A percentile compares a stretch with the other conserved stretches of the same genome.
These are phyloP conservation scores for Singerocomus rubriflavus DNA, from an alignment of 1,284 basidiomycete genomes.

Conservation along the genomic window DNA sequence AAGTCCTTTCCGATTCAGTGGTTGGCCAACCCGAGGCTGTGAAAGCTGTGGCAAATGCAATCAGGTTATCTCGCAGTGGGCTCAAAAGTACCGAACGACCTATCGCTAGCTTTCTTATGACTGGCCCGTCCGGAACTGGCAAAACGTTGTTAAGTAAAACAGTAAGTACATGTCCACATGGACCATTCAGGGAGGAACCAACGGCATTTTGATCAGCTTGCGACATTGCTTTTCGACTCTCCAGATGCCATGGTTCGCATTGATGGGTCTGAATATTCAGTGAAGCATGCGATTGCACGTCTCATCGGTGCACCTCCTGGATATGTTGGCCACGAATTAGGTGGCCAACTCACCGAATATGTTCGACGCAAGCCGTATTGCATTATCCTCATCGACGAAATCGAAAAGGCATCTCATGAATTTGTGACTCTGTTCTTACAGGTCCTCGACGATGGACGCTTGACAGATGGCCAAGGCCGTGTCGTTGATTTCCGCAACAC, in stretches of 20 bases:
- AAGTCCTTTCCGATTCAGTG: conserved; percentile 62
- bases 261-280: conserved; percentile 91
- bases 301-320: conserved; percentile 89
- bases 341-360: conserved; percentile 90
- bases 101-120: conserved; percentile 91
- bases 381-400: conserved; percentile 80
- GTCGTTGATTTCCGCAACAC: conserved; percentile 81
- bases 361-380: conserved; percentile 84
- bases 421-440: conserved; percentile 93
- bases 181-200: neutral
- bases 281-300: conserved; percentile 89
- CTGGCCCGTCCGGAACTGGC: conserved; percentile 89
- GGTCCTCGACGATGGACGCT: conserved; percentile 92
- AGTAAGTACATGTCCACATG: conserved; percentile 43
- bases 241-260: conserved; percentile 89
- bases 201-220: conserved; percentile 52
- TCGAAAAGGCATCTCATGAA: conserved; percentile 89
- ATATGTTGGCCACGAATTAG: conserved; percentile 91
- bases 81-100: conserved; percentile 81
- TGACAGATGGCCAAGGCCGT: conserved; percentile 87
- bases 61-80: conserved; percentile 88
- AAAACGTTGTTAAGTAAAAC: conserved; percentile 90
- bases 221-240: conserved; percentile 85
- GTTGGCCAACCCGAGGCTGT: conserved; percentile 91
- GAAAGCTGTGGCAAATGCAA: conserved; percentile 86